These are phyloP conservation scores for Mangifera indica DNA, from an alignment of 345 rosid species.

Conservation along the genomic window DNA sequence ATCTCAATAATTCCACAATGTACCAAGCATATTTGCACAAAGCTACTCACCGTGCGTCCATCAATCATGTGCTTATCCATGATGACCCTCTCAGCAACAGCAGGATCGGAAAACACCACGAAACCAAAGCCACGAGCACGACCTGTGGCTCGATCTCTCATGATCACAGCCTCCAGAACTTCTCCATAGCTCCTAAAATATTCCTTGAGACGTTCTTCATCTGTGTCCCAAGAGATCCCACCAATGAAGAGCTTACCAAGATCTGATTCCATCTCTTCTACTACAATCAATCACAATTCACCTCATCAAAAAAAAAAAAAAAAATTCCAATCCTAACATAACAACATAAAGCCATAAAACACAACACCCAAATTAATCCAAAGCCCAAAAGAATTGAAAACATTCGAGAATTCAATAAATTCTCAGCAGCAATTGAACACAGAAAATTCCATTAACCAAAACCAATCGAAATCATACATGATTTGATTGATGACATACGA, in stretches of 20 bases:
- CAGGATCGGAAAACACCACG: constrained; percentile 84
- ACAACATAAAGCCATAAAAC: constrained; percentile 17
- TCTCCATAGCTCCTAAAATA: constrained; percentile 85
- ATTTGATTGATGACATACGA: background rate
- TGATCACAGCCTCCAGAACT: constrained; percentile 91
- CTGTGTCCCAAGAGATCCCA: constrained; percentile 99
- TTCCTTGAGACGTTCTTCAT: constrained; percentile 83
- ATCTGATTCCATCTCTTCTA: constrained; percentile 92
- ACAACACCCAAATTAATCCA: constrained; percentile 10
- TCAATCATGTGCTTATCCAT: constrained; percentile 90
- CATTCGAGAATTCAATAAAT: constrained; percentile 23
- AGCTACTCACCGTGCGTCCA: constrained; percentile 80
- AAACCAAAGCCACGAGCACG: constrained; percentile 98
- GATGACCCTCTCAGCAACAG: constrained; percentile 88
- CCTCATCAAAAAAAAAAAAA: constrained; percentile 38
- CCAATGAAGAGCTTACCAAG: constrained; percentile 98
- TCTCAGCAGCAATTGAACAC: constrained; percentile 6
- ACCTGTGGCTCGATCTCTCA: constrained; percentile 93
- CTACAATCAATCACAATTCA: constrained; percentile 34
- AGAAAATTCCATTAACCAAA: constrained; percentile 17
- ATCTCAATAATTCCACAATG: constrained; percentile 18
- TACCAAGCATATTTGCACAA: constrained; percentile 9
- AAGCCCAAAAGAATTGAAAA: constrained; percentile 10
- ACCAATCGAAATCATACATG: constrained; percentile 14
- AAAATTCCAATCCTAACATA: constrained; percentile 22